Conservation (phyloP, 2,329 filamentous ascomycete species). For the Sarocladium strictum region DNA sequence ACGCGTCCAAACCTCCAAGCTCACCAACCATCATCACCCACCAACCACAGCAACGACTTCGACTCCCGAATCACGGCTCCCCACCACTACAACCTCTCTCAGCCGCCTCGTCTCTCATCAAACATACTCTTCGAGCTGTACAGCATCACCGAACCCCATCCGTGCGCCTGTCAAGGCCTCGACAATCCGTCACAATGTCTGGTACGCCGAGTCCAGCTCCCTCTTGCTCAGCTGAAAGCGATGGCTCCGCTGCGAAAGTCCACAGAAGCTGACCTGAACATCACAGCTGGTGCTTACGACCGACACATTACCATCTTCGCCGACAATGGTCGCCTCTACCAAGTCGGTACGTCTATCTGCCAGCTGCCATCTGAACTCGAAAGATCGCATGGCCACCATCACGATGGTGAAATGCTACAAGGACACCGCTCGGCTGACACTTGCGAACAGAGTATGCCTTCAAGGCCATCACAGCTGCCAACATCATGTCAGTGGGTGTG, state of each 20-base stretch:
- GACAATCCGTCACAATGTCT: constrained; percentile 41
- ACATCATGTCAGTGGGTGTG: constrained; percentile 96
- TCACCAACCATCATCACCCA: constrained; percentile 12
- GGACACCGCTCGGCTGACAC: constrained; percentile 20
- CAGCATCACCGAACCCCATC: constrained; percentile 8
- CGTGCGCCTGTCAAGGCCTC: constrained; percentile 13
- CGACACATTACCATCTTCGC: constrained; percentile 99
- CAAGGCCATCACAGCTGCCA: constrained; percentile 98
- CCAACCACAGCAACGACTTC: constrained; percentile 6
- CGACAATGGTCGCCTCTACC: constrained; percentile 94
- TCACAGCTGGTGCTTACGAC: constrained; percentile 72
- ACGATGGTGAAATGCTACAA: no score
- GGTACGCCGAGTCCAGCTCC: constrained; percentile 29
- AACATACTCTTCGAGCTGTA: neutral
- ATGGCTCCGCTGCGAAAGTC: constrained; percentile 10
- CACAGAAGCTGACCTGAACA: constrained; percentile 22
- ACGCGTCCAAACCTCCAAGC: constrained; percentile 31
- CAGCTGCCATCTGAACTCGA: constrained; percentile 2
- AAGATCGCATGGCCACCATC: no score
- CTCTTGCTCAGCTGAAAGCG: constrained; percentile 11
- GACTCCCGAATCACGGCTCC: no score
- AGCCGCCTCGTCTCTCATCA: neutral
- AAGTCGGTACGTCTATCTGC: constrained; percentile 76
- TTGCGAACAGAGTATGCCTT: constrained; percentile 86
- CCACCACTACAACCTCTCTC: neutral